Percentiles rank a stretch among this genome's conserved stretches.
Conservation (phyloP, 805 yeast species). For the Metschnikowia drakensbergensis region DNA sequence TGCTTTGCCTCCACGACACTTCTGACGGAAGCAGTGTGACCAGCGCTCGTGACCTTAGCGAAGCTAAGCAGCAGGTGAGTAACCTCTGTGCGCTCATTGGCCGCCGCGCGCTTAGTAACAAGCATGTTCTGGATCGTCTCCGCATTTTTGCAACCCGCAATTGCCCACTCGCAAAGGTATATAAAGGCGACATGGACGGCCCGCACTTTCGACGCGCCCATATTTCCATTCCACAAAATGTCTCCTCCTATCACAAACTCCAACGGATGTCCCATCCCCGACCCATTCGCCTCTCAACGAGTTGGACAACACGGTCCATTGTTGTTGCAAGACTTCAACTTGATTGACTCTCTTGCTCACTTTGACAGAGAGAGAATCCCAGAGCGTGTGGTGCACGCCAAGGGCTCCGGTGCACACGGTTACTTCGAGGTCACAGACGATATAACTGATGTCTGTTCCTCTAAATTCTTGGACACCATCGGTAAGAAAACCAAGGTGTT, state of each 20-base stretch:
- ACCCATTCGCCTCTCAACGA: conserved; percentile 74
- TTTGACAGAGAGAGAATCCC: conserved; percentile 89
- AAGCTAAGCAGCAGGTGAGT: conserved; percentile 2
- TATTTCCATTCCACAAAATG: conserved; percentile 20
- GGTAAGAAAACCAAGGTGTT: conserved; percentile 39
- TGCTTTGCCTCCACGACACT: too few relatives aligned
- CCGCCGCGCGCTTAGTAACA: conserved; percentile 9
- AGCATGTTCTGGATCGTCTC: conserved; percentile 9
- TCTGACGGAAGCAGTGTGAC: not conserved
- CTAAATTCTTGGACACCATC: conserved; percentile 26
- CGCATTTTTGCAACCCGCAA: not conserved
- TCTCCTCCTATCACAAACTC: conserved; percentile 67
- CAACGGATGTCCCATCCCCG: conserved; percentile 73
- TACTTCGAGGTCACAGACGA: conserved; percentile 77
- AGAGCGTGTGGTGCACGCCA: conserved; percentile 90
- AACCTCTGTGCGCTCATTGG: conserved; percentile 5
- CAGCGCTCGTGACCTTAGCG: not conserved
- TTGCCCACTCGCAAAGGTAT: not conserved
- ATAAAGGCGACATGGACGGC: conserved; percentile 1
- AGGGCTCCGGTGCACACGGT: conserved; percentile 90
- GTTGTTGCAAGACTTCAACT: conserved; percentile 73
- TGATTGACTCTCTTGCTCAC: conserved; percentile 79
- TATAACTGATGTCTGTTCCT: conserved; percentile 25
- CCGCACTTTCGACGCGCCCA: not conserved
- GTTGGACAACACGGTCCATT: conserved; percentile 75